Evolutionary conservation across 495 filamentous ascomycete species (phyloP), one percentile per base, ranked within the genome.

Genomic region (Apodospora peruviana): DNA sequence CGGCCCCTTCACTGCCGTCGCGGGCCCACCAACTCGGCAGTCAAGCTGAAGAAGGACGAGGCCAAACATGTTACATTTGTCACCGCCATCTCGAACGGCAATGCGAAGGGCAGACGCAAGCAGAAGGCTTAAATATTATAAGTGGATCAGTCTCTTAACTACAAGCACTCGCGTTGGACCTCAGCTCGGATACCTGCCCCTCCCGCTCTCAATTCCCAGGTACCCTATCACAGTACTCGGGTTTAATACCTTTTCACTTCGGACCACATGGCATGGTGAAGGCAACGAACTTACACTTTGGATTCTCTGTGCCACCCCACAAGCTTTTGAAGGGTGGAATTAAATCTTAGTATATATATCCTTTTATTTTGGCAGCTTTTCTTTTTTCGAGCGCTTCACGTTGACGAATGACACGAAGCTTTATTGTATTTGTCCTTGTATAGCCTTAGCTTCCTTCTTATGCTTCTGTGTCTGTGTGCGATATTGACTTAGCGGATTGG

Each of bases 1-100:
- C 62, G 67, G 24, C 61, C 71, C 10, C 62, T 70, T 23, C 66
- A 67, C 34, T 66, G 61, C 38, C 58, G 64, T 25, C 59, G 58
- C 17, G 58, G 47, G 12, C 18, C 45, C 17, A 47, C 25, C 10
- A 50, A 47, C 39, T 53, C 53, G 17, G 52, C 64, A 8, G 59
- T 65, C 21, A 65, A 67, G 35, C 56, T 73, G 36, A 67, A 71
- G 45, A 75, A 74, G 52, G 67, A 71, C 12, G 71, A 73, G 47
- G 52, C 45, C 22, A 72, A 70, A 21, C 68, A 74, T 32, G 72
- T 76, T 32, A 68, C 70, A 2, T 75, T 76, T 51, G 71, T 76
- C 5, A 61, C 64, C 18, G 63, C 70, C 20, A 61, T 69, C 11
- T 43, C 53, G 16, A 65, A 57, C 34, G 58, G 55, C 37, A 59